Evolutionary conservation across 345 rosid genomes (phyloP), one percentile per base, ranked within the genome.

Genomic region (Citrus inodora): DNA sequence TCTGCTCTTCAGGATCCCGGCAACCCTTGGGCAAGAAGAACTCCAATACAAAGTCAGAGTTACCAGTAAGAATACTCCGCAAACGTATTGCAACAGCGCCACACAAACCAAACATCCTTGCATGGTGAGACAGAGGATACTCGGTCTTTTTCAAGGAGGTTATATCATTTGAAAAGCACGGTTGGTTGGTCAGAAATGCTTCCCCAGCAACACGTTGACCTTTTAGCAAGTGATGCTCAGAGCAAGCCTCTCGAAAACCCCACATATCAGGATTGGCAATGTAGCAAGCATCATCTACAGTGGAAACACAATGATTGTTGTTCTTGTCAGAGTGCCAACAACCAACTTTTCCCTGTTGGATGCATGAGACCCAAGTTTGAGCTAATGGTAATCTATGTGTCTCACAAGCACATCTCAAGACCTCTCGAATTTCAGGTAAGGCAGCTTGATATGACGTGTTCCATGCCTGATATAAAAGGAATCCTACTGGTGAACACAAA

Each of bases 91-190:
- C 99, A 60, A 93, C 98, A 37, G 94, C 93, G 0, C 94, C 98
- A 76, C 83, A 79, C 78, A 96, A 81, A 6, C 92, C 92, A 61
- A 85, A 93, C 89, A 96, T 88, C 74, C 84, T 90, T 32, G 99
- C 99, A n/a, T 91, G 97, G 85, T 96, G 99, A 75, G 98, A 89
- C 51, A 96, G 97, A 66, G 99, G 99, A 85, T 93, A 96, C 67
- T 95, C 91, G 0, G 91, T 83, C 83, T 89, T 93, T 51, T 83
- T 79, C 33, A 69, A 82, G 76, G 81, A 84, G 25, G 98, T 85
- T 75, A 93, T 88, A 80, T 96, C 93, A 24, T 90, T 67, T 1
- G 89, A 86, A 84, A 93, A 96, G 89, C 99, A 92, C 16, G 98
- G 97, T 66, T 92, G 89, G 80, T 93, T 96, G 9, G 99, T 93